Percentiles rank a stretch among this genome's conserved stretches.
Evolutionary conservation across 768 basidiomycete genomes (phyloP).

Genomic region (Amanita inopinata): DNA sequence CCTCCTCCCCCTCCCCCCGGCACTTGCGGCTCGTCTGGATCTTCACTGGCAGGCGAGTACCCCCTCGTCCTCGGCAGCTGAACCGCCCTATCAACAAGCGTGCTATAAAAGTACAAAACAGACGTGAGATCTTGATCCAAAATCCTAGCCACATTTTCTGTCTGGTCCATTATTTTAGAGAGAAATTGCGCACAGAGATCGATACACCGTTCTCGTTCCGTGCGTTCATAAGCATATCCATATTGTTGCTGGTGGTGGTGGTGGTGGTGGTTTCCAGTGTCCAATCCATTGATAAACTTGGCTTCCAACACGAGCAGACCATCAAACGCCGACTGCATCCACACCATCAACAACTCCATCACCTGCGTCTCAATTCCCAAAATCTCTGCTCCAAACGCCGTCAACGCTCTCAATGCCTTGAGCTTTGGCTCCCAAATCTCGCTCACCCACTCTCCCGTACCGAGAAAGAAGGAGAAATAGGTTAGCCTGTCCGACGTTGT

Average conservation of each 20-base stretch:
- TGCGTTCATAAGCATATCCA: constrained; percentile 18
- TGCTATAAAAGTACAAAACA: constrained; percentile 53
- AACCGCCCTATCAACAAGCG: constrained; percentile 46
- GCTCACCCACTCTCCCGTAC: constrained; percentile 16
- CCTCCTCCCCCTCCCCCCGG: too few relatives aligned
- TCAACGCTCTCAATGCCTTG: constrained; percentile 57
- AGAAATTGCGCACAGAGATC: constrained; percentile 53
- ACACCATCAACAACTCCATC: constrained; percentile 45
- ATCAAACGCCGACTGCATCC: constrained; percentile 61
- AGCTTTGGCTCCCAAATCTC: constrained; percentile 67
- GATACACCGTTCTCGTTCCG: constrained; percentile 57
- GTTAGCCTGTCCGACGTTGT: constrained; percentile 50
- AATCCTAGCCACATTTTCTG: constrained; percentile 49
- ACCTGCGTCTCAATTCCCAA: constrained; percentile 55
- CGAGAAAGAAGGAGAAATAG: constrained; percentile 56
- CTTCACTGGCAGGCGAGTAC: constrained; percentile 5
- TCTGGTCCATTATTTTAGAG: constrained; percentile 35
- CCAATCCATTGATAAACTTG: background rate
- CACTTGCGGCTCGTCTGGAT: constrained; percentile 11
- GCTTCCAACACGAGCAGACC: constrained; percentile 25
- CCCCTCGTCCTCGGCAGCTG: constrained; percentile 18
- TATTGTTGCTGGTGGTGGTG: constrained; percentile 9
- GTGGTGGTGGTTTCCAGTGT: constrained; percentile 9
- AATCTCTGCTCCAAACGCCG: constrained; percentile 48
- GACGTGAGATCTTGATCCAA: constrained; percentile 45